These are phyloP conservation scores for Alternaria viburni DNA, from an alignment of 2,329 filamentous ascomycete species.

Conservation along the genomic window DNA sequence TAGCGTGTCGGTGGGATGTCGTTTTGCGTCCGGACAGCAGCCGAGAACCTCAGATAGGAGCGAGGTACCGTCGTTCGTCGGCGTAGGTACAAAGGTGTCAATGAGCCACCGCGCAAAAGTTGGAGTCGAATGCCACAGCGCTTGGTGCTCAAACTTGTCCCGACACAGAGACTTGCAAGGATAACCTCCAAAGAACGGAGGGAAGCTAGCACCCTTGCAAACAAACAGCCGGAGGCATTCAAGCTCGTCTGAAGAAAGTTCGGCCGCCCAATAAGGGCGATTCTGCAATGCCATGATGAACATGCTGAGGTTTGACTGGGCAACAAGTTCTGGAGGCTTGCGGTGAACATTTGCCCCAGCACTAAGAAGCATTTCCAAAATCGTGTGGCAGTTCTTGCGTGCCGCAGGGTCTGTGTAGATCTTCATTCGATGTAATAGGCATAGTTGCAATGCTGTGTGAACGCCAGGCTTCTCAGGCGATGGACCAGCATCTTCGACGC, in stretches of 20 bases:
- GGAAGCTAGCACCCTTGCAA: slow-evolving; percentile 30
- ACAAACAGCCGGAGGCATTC: slow-evolving; percentile 39
- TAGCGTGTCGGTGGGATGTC: slow-evolving; percentile 39
- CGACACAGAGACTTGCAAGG: slow-evolving; percentile 26
- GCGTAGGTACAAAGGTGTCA: slow-evolving; percentile 20
- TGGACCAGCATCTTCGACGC: slow-evolving; percentile 27
- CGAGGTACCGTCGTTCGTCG: slow-evolving; percentile 21
- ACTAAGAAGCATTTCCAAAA: slow-evolving; percentile 37
- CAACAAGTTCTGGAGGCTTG: slow-evolving; percentile 15
- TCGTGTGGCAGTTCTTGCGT: slow-evolving; percentile 29
- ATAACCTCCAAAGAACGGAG: slow-evolving; percentile 26
- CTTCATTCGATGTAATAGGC: slow-evolving; percentile 27
- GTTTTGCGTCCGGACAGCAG: slow-evolving; percentile 36
- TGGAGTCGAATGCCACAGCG: slow-evolving; percentile 43
- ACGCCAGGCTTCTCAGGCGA: slow-evolving; percentile 11
- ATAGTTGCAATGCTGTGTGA: slow-evolving; percentile 35
- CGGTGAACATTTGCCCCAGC: slow-evolving; percentile 38
- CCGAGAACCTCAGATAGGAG: slow-evolving; percentile 41
- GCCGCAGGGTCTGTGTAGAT: slow-evolving; percentile 22
- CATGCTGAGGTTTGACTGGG: slow-evolving; percentile 27
- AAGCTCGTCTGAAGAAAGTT: slow-evolving; percentile 26
- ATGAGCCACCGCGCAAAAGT: slow-evolving; percentile 30
- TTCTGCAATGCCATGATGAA: slow-evolving; percentile 41
- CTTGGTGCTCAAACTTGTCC: slow-evolving; percentile 39
- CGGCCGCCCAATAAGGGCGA: slow-evolving; percentile 30